Base-by-base conservation (phyloP, 352 stramenopile species). In the Aphanomyces stellatus region DNA sequence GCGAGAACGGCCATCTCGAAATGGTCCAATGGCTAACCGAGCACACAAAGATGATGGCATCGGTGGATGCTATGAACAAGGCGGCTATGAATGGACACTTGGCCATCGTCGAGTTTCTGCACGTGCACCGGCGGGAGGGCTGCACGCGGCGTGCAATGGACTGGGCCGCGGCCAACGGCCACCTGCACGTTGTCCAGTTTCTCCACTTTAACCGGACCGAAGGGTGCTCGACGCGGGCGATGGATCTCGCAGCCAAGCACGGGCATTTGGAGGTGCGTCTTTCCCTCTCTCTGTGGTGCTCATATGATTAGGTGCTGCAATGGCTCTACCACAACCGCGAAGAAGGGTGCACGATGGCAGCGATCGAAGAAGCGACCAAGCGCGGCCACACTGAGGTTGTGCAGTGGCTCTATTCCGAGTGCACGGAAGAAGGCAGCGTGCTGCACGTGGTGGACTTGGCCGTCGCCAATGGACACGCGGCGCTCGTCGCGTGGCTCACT, bases 321-420 rank as follows among this genome's bases (percentile, higher is more conserved):
- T 79, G 69, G 73, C 37, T 76, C 15, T 27, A 77, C 31, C 55
- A 28, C 25, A 61, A 74, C 48, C 69, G 69, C 27, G 43, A 13
- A 4, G 72, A 77, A 15, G 72, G 70, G 11, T 77, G 72, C 22
- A 74, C 74, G 3, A 34, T 57, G 49, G 49, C 49, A n/a, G 49
- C 49, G 25, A 57, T 57, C 11, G 49, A 57, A 57, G 49, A 57
- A 37, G 49, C 49, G 49, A 57, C 49, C 25, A 57, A 57, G 49
- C 22, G 28, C 25, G 72, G 74, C 11, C 53, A 72, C 42, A 69
- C 78, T 8, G 51, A 71, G 17, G 53, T 71, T 27, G 56, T 80
- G 15, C 56, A 75, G 35, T 80, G 72, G 72, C 33, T 76, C 2
- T 66, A 48, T 46, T 25, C 19, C 30, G 31, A 55, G 41, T 51